Percentiles rank a stretch among this genome's conserved stretches.
phyloP scores from a whole-genome alignment of 257 asterid species.

The Galeopsis tetrahit region DNA sequence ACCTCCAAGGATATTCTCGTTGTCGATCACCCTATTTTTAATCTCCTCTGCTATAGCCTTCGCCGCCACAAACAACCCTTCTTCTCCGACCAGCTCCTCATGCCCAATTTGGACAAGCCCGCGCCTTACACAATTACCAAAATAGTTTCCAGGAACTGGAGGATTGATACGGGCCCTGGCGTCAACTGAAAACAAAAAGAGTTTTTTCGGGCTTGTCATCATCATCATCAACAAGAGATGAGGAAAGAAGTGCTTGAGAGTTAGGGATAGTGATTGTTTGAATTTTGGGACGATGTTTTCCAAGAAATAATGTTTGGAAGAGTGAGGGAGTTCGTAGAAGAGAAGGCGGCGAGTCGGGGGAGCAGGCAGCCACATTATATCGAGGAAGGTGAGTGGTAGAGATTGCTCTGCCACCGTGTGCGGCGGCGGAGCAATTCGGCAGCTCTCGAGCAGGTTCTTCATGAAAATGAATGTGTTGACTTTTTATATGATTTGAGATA shows the following conservation, averaged over 20 bases:
- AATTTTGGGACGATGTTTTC: slow-evolving; percentile 44
- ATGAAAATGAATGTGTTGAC: no score
- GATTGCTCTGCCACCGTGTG: no score
- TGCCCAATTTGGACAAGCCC: no score
- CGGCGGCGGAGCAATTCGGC: no score
- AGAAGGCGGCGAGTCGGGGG: slow-evolving; percentile 39
- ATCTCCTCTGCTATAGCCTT: no score
- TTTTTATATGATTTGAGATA: no score
- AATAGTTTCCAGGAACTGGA: slow-evolving; percentile 36
- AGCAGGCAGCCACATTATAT: no score
- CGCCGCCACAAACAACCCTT: slow-evolving; percentile 38
- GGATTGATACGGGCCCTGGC: slow-evolving; percentile 27
- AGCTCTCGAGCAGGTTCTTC: no score
- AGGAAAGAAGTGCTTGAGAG: slow-evolving; percentile 52
- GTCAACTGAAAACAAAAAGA: slow-evolving; percentile 40
- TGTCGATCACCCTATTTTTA: slow-evolving; percentile 19
- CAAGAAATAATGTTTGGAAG: slow-evolving; percentile 30
- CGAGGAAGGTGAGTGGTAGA: no score
- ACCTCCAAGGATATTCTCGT: slow-evolving; percentile 20
- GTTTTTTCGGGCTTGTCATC: slow-evolving; percentile 31
- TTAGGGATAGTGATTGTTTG: slow-evolving; percentile 45
- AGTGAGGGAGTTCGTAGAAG: slow-evolving; percentile 36
- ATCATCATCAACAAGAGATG: slow-evolving; percentile 28
- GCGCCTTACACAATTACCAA: no score
- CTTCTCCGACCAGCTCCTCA: no score